Conservation (phyloP, 2,329 filamentous ascomycete genomes). For the Clonostachys solani region DNA sequence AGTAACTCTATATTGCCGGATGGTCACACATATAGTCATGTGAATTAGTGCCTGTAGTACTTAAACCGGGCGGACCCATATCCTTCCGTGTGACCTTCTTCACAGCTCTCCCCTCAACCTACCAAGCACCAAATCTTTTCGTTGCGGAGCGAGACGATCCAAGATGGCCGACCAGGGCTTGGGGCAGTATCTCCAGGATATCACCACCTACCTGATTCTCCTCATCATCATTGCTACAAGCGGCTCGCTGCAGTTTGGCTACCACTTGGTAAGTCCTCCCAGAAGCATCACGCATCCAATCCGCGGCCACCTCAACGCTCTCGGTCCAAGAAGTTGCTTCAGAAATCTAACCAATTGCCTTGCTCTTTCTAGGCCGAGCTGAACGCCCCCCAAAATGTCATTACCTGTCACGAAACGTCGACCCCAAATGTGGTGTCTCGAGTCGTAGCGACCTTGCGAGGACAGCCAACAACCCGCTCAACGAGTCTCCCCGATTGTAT, state of each 20-base stretch:
- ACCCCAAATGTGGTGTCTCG: constrained; percentile 9
- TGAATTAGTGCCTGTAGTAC: no score
- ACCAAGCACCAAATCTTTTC: no score
- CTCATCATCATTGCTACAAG: constrained; percentile 74
- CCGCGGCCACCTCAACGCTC: background rate
- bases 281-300: background rate
- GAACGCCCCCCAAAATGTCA: constrained; percentile 90
- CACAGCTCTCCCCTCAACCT: no score
- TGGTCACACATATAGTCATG: no score
- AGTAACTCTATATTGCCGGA: no score
- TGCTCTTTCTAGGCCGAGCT: constrained; percentile 64
- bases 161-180: constrained; percentile 22
- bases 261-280: constrained; percentile 66
- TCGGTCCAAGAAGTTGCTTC: constrained; percentile 4
- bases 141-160: background rate
- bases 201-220: constrained; percentile 75
- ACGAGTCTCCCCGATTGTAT: constrained; percentile 69
- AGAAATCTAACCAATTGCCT: constrained; percentile 2
- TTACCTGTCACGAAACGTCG: constrained; percentile 70
- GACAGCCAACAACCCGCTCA: constrained; percentile 1
- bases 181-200: constrained; percentile 7
- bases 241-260: constrained; percentile 91
- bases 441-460: no score
- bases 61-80: no score
- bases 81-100: no score